A percentile compares a stretch with the other conserved stretches of the same genome.
These are phyloP conservation scores for Gynandropsis gynandra DNA, from an alignment of 345 rosid species.

Conservation along the genomic window DNA sequence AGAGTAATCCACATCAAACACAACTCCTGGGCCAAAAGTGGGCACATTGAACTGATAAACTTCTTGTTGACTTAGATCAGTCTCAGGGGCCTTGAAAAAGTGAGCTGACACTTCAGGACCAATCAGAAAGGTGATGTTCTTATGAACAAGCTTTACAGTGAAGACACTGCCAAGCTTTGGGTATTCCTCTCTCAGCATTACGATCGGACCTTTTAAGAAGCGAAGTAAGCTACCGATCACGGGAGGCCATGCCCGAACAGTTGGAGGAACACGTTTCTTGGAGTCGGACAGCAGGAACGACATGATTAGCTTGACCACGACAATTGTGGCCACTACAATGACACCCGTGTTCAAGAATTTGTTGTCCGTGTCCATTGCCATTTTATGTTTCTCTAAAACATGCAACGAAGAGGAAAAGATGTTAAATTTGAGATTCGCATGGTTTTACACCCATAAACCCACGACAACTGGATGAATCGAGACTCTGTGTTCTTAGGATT, in stretches of 20 bases:
- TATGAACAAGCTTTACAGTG: slow-evolving; percentile 57
- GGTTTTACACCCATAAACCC: too few relatives aligned
- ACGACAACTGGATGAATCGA: too few relatives aligned
- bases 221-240: slow-evolving; percentile 58
- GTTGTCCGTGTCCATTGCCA: slow-evolving; percentile 44
- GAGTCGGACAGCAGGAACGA: slow-evolving; percentile 47
- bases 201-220: slow-evolving; percentile 73
- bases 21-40: slow-evolving; percentile 94
- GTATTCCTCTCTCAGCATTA: slow-evolving; percentile 82
- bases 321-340: slow-evolving; percentile 53
- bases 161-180: slow-evolving; percentile 88
- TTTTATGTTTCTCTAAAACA: neutral
- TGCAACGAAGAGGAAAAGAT: too few relatives aligned
- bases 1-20: slow-evolving; percentile 85
- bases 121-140: slow-evolving; percentile 83
- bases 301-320: slow-evolving; percentile 63
- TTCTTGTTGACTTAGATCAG: slow-evolving; percentile 94
- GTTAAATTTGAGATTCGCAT: too few relatives aligned
- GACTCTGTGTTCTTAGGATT: too few relatives aligned
- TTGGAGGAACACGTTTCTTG: slow-evolving; percentile 79
- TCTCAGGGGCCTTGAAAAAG: slow-evolving; percentile 85
- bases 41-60: slow-evolving; percentile 96
- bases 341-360: slow-evolving; percentile 54
- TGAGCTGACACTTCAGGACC: slow-evolving; percentile 98
- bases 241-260: slow-evolving; percentile 50